phyloP scores from a whole-genome alignment of 306 rosid genomes.

The Sophora flavescens region DNA sequence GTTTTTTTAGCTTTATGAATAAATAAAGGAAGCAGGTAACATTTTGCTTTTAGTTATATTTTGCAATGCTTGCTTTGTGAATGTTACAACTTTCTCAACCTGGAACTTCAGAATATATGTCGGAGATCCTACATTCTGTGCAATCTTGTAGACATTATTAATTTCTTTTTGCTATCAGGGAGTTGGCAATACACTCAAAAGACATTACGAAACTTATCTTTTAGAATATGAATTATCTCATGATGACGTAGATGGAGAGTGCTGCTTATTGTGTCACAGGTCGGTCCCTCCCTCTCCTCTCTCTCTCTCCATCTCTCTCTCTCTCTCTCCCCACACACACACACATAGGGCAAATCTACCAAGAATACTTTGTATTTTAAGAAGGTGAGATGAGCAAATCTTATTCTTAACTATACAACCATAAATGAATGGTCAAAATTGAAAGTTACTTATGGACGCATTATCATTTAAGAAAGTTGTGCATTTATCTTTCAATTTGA shows the following conservation, averaged over 20 bases:
- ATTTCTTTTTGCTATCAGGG: conserved; percentile 68
- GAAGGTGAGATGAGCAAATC: too few relatives aligned
- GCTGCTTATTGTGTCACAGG: conserved; percentile 81
- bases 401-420: too few relatives aligned
- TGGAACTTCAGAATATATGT: not conserved
- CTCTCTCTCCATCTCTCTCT: too few relatives aligned
- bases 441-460: too few relatives aligned
- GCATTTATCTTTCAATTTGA: too few relatives aligned
- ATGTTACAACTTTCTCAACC: not conserved
- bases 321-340: too few relatives aligned
- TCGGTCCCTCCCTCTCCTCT: not conserved
- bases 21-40: conserved; percentile 8
- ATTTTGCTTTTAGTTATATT: conserved; percentile 4
- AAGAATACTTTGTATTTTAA: too few relatives aligned
- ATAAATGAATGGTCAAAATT: too few relatives aligned
- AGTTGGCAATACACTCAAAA: conserved; percentile 94
- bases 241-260: conserved; percentile 97
- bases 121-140: conserved; percentile 17
- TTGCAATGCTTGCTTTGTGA: conserved; percentile 7
- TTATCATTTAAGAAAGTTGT: too few relatives aligned
- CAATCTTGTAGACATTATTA: conserved; percentile 29
- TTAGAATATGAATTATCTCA: conserved; percentile 93
- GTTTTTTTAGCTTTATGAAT: conserved; percentile 24
- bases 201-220: conserved; percentile 94
- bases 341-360: too few relatives aligned